Evolutionary conservation across 2,329 filamentous ascomycete genomes (phyloP).

Genomic region (Ophiostoma australiae): DNA sequence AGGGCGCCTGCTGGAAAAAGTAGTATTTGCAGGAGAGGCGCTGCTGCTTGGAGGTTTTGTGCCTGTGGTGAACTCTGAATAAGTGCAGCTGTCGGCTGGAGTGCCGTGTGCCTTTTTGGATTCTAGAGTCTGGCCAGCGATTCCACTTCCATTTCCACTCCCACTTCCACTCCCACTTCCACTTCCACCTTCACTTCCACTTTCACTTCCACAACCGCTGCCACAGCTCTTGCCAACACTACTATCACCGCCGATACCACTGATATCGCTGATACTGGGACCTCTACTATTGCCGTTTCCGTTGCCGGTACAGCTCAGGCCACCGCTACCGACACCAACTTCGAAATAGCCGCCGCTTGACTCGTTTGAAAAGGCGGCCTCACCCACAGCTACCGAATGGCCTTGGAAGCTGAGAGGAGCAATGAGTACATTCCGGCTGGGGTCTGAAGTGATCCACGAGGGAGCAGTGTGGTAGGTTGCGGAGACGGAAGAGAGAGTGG

Average conservation of each 20-base stretch:
- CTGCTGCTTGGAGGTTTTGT: background rate
- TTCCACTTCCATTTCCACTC: background rate
- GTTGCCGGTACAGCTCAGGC: background rate
- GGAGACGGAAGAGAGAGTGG: slow-evolving; percentile 16
- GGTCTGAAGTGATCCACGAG: slow-evolving; percentile 19
- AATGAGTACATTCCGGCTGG: slow-evolving; percentile 20
- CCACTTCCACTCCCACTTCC: background rate
- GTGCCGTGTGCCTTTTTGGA: background rate
- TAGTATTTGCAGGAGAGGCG: background rate
- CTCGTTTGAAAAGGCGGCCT: slow-evolving; percentile 12
- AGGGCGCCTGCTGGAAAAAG: background rate
- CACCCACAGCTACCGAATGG: slow-evolving; percentile 13
- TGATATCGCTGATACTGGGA: background rate
- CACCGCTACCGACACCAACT: background rate
- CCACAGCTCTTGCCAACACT: background rate
- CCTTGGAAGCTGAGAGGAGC: background rate
- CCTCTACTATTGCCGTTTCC: background rate
- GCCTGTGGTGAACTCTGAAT: background rate
- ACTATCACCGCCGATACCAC: background rate
- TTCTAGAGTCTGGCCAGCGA: background rate
- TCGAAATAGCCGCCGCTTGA: slow-evolving; percentile 1
- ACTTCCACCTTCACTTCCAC: background rate
- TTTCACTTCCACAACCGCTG: too few species aligned
- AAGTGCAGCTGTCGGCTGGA: background rate
- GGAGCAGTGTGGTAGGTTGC: slow-evolving; percentile 7